Base-by-base conservation (phyloP, 2,329 filamentous ascomycete genomes). In the Scedosporium minutisporum region DNA sequence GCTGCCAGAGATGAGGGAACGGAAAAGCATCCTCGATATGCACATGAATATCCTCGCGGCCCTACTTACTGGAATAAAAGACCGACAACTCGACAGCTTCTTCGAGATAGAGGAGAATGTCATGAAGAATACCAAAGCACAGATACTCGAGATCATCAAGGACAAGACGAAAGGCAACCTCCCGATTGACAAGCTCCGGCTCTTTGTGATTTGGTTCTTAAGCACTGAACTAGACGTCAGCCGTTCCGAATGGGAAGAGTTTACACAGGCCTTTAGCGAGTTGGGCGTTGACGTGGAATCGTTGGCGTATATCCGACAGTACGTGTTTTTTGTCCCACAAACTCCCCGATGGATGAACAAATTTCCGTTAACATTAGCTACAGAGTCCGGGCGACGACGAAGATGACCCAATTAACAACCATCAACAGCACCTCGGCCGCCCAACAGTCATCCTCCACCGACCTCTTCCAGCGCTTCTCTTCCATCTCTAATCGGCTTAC, bases 1-100 rank as follows among this genome's bases (percentile, higher is more conserved):
- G 23, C 80, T 99, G 14, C 96, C 95, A 0, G 93, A 97, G 73
- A 81, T 99, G 67, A 83, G 92, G 66, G 95, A 97, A 74, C 87
- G 95, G 64, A 99, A 99, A 73, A 87, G 88, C n/a, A 84, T 88
- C 21, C 83, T 99, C 4, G 95, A 97, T 72, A 97, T 97, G 90
- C 95, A 99, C 74, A 99, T 99, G 95, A 97, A 96, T 72, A 96
- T 97, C 64, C 82, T 96, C 3, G 93, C 93, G 1, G 90, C 91
- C 1, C 73, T 87, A 3, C 71, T 87, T 48, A 81, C 78, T 0
- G 93, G 92, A 1, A 96, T 97, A 74, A 97, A 97, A 72, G 91
- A 96, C 68, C 87, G 95, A 16, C 93, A 97, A 73, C 80, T 99
- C 5, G 95, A 99, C 72, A 95, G 95, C 72, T 99, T 90, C 75